Evolutionary conservation across 179 eudicot species (phyloP).

Genomic region (Pouteria campechiana): DNA sequence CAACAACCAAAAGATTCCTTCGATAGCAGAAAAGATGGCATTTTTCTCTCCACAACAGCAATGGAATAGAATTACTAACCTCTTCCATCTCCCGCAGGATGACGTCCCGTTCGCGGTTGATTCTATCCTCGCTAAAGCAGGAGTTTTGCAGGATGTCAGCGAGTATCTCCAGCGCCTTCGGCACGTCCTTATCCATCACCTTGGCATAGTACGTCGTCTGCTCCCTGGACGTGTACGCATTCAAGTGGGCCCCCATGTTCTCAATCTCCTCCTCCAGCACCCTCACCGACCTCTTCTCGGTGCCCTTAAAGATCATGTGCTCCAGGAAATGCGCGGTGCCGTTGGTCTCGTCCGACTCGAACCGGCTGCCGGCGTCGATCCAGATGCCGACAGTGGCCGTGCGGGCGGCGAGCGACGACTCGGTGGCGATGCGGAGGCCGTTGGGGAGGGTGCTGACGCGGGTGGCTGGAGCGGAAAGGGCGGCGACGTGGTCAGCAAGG

Average conservation of each 20-base stretch:
- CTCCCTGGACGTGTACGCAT: slow-evolving; percentile 50
- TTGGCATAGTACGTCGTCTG: slow-evolving; percentile 36
- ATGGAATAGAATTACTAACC: too few relatives aligned
- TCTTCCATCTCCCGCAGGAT: slow-evolving; percentile 57
- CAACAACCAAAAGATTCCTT: too few relatives aligned
- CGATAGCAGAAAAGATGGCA: too few relatives aligned
- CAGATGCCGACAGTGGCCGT: slow-evolving; percentile 57
- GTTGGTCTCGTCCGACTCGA: slow-evolving; percentile 32
- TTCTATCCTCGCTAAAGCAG: slow-evolving; percentile 24
- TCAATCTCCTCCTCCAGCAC: slow-evolving; percentile 30
- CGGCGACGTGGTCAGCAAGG: slow-evolving; percentile 25
- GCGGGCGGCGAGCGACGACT: slow-evolving; percentile 38
- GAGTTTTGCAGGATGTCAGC: slow-evolving; percentile 56
- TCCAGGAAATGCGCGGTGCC: slow-evolving; percentile 45
- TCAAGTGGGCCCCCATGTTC: slow-evolving; percentile 49
- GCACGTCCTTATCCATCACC: slow-evolving; percentile 30
- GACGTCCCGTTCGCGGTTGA: slow-evolving; percentile 34
- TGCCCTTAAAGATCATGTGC: slow-evolving; percentile 31
- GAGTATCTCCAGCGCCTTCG: slow-evolving; percentile 39
- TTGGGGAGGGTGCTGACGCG: slow-evolving; percentile 58
- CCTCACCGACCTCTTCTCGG: slow-evolving; percentile 14
- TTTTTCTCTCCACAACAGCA: too few relatives aligned
- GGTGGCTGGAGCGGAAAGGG: slow-evolving; percentile 46
- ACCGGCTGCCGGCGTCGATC: slow-evolving; percentile 55
- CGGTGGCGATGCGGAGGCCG: slow-evolving; percentile 78